Evolutionary conservation across 73 alveolate species (phyloP), one percentile per base, ranked within the genome.

Genomic region (Effrenium voratum): DNA sequence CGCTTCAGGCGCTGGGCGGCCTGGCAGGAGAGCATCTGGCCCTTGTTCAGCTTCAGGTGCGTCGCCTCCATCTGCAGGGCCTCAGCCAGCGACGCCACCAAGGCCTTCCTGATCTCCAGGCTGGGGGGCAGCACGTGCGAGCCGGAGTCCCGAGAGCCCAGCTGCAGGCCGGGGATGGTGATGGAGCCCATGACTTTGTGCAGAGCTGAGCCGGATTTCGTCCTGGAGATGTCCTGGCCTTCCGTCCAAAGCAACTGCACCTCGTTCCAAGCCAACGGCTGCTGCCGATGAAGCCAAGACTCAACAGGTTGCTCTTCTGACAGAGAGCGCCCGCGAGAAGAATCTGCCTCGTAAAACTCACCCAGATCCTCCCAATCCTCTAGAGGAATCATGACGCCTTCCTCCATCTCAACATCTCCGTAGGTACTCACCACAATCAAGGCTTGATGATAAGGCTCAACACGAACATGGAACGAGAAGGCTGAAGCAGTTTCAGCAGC

Each of bases 321-420:
- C 47, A 70, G 82, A 44, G 49, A n/a, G 26, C 82, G 82, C 24
- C 82, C 82, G n/a, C n/a, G n/a, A n/a, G n/a, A n/a, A n/a, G n/a
- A n/a, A 26, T 70, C 49, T 5, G n/a, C 49, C 47, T 70, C 82
- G 28, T 16, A 44, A 44, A 2, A 30, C 24, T 66, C 79, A n/a
- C 16, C 47, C 47, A 36, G 49, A 36, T 70, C 82, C n/a, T 70
- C 12, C 47, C 13, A 19, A 32, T 70, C 82, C 82, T 70, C 82
- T 26, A 70, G 38, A 13, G n/a, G 82, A 40, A 70, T 44, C 38
- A 76, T 24, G 40, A 76, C 36, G 38, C 83, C 93, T 41, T 87
- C 87, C 52, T 90, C 97, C 97, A 90, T 90, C 97, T 90, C 97
- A 43, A 90, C 34, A 55, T 90, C 87, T 2, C 68, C 97, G 47